A percentile compares a stretch with the other conserved stretches of the same genome.
Conservation (phyloP, 768 basidiomycete genomes). For the Serendipita sp. region DNA sequence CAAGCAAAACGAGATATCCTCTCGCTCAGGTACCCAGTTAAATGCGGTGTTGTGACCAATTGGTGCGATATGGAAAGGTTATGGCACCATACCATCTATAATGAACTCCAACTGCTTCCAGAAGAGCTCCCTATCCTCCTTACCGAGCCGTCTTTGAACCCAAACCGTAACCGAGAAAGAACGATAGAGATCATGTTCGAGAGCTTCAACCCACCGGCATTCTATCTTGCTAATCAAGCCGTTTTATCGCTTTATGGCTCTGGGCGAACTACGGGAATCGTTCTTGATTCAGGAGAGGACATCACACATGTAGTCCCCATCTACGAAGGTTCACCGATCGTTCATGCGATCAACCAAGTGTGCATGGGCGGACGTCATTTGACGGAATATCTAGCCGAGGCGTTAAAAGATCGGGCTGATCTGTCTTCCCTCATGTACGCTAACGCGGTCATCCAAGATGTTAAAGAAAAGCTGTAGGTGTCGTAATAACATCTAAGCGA, state of each 20-base stretch:
- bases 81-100: constrained; percentile 69
- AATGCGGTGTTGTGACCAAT: constrained; percentile 59
- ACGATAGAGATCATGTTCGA: constrained; percentile 97
- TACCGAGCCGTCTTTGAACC: constrained; percentile 85
- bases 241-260: constrained; percentile 66
- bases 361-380: constrained; percentile 52
- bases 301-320: constrained; percentile 58
- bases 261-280: constrained; percentile 58
- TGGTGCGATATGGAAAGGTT: constrained; percentile 69
- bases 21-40: constrained; percentile 53
- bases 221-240: constrained; percentile 86
- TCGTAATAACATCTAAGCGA: constrained; percentile 34
- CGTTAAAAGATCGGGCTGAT: constrained; percentile 44
- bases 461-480: constrained; percentile 61
- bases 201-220: constrained; percentile 84
- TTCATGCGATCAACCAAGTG: constrained; percentile 53
- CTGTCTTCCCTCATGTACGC: constrained; percentile 45
- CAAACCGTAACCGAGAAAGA: constrained; percentile 63
- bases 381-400: constrained; percentile 41
- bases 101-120: constrained; percentile 83
- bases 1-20: constrained; percentile 61
- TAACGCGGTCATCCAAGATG: constrained; percentile 46
- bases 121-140: constrained; percentile 86
- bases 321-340: constrained; percentile 55
- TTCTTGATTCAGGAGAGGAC: constrained; percentile 61